Base-by-base conservation (phyloP, 2,329 filamentous ascomycete genomes). In the Paracamarosporium sp. region DNA sequence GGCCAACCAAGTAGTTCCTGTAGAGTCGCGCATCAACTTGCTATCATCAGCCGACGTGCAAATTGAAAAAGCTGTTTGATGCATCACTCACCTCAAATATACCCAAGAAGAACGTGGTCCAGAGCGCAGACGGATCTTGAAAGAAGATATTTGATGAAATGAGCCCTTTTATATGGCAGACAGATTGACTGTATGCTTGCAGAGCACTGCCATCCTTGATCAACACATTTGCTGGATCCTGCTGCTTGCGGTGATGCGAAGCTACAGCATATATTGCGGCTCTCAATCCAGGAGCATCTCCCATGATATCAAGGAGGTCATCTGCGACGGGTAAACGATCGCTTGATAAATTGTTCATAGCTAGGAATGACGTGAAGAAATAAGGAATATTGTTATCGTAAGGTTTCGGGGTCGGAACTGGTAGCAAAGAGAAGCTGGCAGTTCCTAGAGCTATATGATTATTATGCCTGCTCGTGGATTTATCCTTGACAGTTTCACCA, bases 21-120 rank as follows among this genome's bases (percentile, higher is more conserved):
- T 66, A 2, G 57, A 60, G 35, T 72, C 68, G 13, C 64, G 67
- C 68, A 70, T 72, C 25, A 71, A 50, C 69, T 72, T 25, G n/a
- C 11, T 24, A 15, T 2, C 1, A 12, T 59, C 24, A 57, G 45
- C 13, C 5, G 54, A 40, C 24, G 17, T 17, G n/a, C 17, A 36
- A 27, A 15, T 38, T 12, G 35, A 7, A 0, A 31, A 24, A 13
- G 33, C n/a, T 15, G 15, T 35, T 20, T 17, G 20, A 20, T 44
- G 28, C 22, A 0, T 17, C 40, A 13, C 55, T 46, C 58, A 70
- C 68, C 56, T 71, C 68, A 31, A 71, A 70, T 1, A 71, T 36
- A 1, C 68, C 67, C 5, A 71, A 48, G 8, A 71, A 43, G 25
- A 71, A 66, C 3, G 68, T 71, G 11, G 64, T 65, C 68, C 68